phyloP scores from a whole-genome alignment of 140 eudicot species.

The Cichorium intybus region DNA sequence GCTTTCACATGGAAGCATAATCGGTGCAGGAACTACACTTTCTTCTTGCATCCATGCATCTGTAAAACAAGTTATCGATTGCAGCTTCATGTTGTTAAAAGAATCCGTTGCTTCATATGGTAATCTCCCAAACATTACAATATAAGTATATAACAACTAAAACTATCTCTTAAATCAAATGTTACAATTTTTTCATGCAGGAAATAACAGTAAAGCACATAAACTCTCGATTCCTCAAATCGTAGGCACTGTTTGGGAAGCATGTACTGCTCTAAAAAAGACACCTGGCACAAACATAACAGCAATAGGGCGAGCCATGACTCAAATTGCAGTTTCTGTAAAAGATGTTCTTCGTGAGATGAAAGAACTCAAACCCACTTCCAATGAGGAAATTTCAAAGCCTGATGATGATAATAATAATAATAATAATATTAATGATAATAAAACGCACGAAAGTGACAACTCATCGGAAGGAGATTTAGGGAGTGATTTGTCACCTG shows the following conservation, averaged over 20 bases:
- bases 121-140: constrained; percentile 34
- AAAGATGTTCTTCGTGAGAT: constrained; percentile 93
- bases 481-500: constrained; percentile 75
- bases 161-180: not conserved
- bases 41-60: constrained; percentile 60
- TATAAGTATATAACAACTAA: not conserved
- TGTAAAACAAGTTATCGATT: constrained; percentile 66
- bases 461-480: constrained; percentile 52
- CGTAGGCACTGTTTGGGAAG: constrained; percentile 86
- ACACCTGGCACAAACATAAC: constrained; percentile 72
- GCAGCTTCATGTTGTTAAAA: constrained; percentile 74
- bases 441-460: constrained; percentile 26
- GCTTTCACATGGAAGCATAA: constrained; percentile 69
- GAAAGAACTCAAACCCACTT: constrained; percentile 79
- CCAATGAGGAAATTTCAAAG: constrained; percentile 32
- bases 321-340: constrained; percentile 78
- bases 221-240: constrained; percentile 65
- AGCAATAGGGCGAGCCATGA: constrained; percentile 85
- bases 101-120: constrained; percentile 82
- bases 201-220: constrained; percentile 43
- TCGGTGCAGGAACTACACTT: constrained; percentile 90
- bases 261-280: constrained; percentile 82
- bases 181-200: constrained; percentile 30
- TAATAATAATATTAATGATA: too few species aligned
- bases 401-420: constrained; percentile 15